Base-by-base conservation (phyloP, 352 stramenopile genomes). In the Globisporangium solare region DNA sequence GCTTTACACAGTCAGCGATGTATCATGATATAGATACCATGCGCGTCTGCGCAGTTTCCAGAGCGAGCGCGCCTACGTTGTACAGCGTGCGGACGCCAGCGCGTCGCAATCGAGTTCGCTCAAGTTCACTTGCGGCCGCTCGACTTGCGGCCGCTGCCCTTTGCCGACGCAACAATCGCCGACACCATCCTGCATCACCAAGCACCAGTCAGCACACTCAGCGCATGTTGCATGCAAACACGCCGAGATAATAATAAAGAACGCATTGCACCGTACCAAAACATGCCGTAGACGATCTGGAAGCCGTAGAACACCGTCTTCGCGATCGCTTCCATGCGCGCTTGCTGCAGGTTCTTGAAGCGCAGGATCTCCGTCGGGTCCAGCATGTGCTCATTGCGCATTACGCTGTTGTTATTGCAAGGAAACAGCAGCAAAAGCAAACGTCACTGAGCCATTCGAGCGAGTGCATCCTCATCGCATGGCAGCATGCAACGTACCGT, bases 211-310 rank as follows among this genome's bases (percentile, higher is more conserved):
- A 35, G 27, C 10, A 35, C 18, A 47, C 13, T 17, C 51, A 37
- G 3, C n/a, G 14, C 39, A 15, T 35, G 17, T 18, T 18, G 10
- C 10, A 35, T 35, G 27, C 27, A 35, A 35, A 35, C 3, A 7
- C 10, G 24, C 24, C 24, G 24, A 27, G 24, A 27, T n/a, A n/a
- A n/a, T n/a, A n/a, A n/a, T n/a, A 27, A 27, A 27, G 24, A 27
- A 35, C 10, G 27, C 7, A n/a, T 7, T 35, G 27, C 27, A 2
- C 73, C 73, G 67, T 54, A 94, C 83, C 84, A 94, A 64, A 88
- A 94, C 84, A 94, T 94, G 76, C 79, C 84, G 67, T 94, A 94
- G 58, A 94, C 75, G 59, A 94, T 94, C 65, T 92, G 84, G 40
- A 94, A 70, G 13, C 84, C 84, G 55, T 91, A 94, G 47, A 94